These are phyloP conservation scores for Cutaneotrichosporon dermatis DNA, from an alignment of 1,284 basidiomycete species.

Conservation along the genomic window DNA sequence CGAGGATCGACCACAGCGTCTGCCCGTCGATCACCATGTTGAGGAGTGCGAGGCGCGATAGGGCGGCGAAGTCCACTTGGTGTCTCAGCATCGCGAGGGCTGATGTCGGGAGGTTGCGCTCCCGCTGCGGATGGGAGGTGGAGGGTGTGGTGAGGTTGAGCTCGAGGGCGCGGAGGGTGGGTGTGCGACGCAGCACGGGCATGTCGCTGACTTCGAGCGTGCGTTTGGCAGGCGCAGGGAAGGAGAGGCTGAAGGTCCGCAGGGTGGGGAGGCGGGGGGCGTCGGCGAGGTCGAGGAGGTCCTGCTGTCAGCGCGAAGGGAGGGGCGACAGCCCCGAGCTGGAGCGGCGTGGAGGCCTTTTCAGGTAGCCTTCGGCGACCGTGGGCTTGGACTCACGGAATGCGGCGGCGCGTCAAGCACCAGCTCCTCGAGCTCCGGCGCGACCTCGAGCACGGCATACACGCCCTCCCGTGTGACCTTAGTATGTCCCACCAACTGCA, in stretches of 20 bases:
- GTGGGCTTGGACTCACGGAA: conserved; percentile 22
- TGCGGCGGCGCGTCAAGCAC: conserved; percentile 38
- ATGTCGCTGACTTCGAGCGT: conserved; percentile 23
- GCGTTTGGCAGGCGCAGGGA: conserved; percentile 6
- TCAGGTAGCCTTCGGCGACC: no score
- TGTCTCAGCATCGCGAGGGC: conserved; percentile 15
- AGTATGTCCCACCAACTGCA: conserved; percentile 41
- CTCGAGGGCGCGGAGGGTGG: conserved; percentile 27
- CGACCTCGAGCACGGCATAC: conserved; percentile 27
- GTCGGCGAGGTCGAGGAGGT: conserved; percentile 26
- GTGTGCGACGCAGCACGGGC: conserved; percentile 23
- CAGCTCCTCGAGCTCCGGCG: conserved; percentile 33
- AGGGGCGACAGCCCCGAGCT: no score
- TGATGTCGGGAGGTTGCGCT: conserved; percentile 17
- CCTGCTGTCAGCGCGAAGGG: conserved; percentile 15
- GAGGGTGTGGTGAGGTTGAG: conserved; percentile 29
- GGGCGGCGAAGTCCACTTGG: conserved; percentile 19
- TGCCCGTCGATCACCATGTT: conserved; percentile 29
- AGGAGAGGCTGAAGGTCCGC: conserved; percentile 31
- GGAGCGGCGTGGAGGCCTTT: no score
- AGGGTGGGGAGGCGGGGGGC: conserved; percentile 25
- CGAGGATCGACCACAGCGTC: conserved; percentile 17
- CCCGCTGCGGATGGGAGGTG: no score
- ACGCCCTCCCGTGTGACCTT: conserved; percentile 35
- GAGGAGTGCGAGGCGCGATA: conserved; percentile 33